These are phyloP conservation scores for Mycena haematopus DNA, from an alignment of 768 basidiomycete genomes.

Conservation along the genomic window DNA sequence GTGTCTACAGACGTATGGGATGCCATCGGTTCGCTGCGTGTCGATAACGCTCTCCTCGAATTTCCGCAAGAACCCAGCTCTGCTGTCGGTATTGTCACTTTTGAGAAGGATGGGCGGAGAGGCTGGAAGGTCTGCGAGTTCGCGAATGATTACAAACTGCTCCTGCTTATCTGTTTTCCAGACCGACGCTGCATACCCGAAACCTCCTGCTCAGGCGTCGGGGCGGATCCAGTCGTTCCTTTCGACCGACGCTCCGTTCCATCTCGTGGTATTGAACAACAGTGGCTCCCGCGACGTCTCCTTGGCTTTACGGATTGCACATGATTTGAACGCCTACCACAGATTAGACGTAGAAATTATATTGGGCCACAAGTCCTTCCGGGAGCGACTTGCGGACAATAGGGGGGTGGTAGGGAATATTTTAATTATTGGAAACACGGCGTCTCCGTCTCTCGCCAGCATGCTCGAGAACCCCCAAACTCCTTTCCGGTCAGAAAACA, in stretches of 20 bases:
- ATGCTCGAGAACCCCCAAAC: slow-evolving; percentile 43
- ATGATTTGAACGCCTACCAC: slow-evolving; percentile 72
- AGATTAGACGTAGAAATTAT: slow-evolving; percentile 71
- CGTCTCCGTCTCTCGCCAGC: slow-evolving; percentile 39
- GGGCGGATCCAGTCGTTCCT: slow-evolving; percentile 76
- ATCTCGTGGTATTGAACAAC: slow-evolving; percentile 58
- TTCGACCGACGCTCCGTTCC: slow-evolving; percentile 56
- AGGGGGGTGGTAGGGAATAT: slow-evolving; percentile 54
- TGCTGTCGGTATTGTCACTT: slow-evolving; percentile 20
- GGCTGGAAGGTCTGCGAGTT: slow-evolving; percentile 29
- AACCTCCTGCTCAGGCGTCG: slow-evolving; percentile 37
- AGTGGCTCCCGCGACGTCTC: slow-evolving; percentile 46
- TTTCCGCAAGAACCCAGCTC: slow-evolving; percentile 12
- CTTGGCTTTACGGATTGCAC: slow-evolving; percentile 69
- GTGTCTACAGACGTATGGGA: slow-evolving; percentile 31
- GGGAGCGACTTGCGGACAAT: slow-evolving; percentile 27
- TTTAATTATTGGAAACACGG: slow-evolving; percentile 59
- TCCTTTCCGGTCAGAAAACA: slow-evolving; percentile 38
- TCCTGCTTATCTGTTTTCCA: slow-evolving; percentile 12
- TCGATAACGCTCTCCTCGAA: slow-evolving; percentile 28
- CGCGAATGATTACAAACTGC: background rate
- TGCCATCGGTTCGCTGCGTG: slow-evolving; percentile 23
- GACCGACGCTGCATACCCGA: slow-evolving; percentile 1
- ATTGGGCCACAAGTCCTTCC: slow-evolving; percentile 45
- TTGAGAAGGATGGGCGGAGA: slow-evolving; percentile 19